These are phyloP conservation scores for Ceratobasidium theobromae DNA, from an alignment of 1,284 basidiomycete genomes.

Conservation along the genomic window DNA sequence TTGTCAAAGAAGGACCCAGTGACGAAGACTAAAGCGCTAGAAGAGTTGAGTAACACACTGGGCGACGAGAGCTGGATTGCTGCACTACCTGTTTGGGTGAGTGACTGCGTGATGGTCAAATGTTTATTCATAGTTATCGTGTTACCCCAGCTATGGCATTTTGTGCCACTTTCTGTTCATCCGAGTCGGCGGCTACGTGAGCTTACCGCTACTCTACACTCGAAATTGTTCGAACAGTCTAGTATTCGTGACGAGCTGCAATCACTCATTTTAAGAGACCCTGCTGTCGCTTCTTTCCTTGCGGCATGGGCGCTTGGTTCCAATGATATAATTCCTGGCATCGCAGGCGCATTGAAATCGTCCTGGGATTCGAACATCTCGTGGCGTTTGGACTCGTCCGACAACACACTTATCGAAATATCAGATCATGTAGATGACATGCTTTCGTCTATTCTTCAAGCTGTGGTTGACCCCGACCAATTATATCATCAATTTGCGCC, in stretches of 20 bases:
- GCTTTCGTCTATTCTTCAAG: constrained; percentile 54
- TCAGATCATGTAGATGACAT: constrained; percentile 41
- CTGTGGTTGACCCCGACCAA: constrained; percentile 60
- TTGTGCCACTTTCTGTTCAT: constrained; percentile 78
- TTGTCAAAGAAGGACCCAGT: constrained; percentile 90
- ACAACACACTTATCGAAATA: constrained; percentile 35
- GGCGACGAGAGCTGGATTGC: constrained; percentile 50
- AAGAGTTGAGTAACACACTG: constrained; percentile 60
- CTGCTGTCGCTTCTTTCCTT: constrained; percentile 68
- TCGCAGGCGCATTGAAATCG: constrained; percentile 54
- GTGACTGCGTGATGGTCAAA: constrained; percentile 41
- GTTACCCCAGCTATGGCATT: constrained; percentile 73
- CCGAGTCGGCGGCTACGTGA: constrained; percentile 76
- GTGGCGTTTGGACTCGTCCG: constrained; percentile 27
- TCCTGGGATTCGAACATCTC: constrained; percentile 56
- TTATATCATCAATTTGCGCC: constrained; percentile 29
- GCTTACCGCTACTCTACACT: constrained; percentile 69
- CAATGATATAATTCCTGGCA: constrained; percentile 70
- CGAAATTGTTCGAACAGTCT: constrained; percentile 62
- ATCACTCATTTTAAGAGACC: constrained; percentile 53
- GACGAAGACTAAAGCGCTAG: constrained; percentile 84
- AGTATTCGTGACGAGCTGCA: constrained; percentile 58
- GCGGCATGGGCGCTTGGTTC: constrained; percentile 79
- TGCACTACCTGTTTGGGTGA: constrained; percentile 84
- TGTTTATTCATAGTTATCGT: constrained; percentile 18